Evolutionary conservation across 2,329 filamentous ascomycete species (phyloP).

Genomic region (Didymella exigua): DNA sequence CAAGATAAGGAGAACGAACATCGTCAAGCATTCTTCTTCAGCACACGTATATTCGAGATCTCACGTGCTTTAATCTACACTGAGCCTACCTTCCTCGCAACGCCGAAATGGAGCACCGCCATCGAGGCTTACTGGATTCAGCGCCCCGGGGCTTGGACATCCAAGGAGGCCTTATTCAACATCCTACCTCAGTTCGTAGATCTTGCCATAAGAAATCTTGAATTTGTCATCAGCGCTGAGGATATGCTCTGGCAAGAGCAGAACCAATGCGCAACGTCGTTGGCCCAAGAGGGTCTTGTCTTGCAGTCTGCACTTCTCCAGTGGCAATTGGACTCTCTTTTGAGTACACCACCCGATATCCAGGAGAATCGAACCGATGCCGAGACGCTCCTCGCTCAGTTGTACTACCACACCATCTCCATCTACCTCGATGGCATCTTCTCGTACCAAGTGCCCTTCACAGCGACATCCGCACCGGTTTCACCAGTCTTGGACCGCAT

Average conservation of each 20-base stretch:
- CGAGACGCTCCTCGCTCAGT: conserved; percentile 22
- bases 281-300: conserved; percentile 28
- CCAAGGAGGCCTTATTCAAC: conserved; percentile 36
- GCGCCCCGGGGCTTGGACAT: conserved; percentile 23
- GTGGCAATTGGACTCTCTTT: conserved; percentile 16
- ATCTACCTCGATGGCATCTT: conserved; percentile 39
- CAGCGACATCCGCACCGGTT: conserved; percentile 4
- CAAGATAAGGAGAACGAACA: conserved; percentile 5
- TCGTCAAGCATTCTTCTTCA: conserved; percentile 32
- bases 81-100: conserved; percentile 28
- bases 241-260: neutral
- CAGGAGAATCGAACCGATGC: neutral
- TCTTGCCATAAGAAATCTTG: conserved; percentile 23
- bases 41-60: conserved; percentile 37
- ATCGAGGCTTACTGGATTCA: conserved; percentile 25
- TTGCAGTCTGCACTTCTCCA: conserved; percentile 22
- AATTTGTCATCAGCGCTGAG: conserved; percentile 1
- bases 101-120: conserved; percentile 25
- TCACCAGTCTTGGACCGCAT: conserved; percentile 23
- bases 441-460: conserved; percentile 33
- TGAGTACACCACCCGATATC: too few species aligned
- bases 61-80: conserved; percentile 35
- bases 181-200: conserved; percentile 30
- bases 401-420: conserved; percentile 35
- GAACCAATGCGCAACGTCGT: neutral